These are phyloP conservation scores for Cystofilobasidium macerans DNA, from an alignment of 768 basidiomycete species.

Conservation along the genomic window DNA sequence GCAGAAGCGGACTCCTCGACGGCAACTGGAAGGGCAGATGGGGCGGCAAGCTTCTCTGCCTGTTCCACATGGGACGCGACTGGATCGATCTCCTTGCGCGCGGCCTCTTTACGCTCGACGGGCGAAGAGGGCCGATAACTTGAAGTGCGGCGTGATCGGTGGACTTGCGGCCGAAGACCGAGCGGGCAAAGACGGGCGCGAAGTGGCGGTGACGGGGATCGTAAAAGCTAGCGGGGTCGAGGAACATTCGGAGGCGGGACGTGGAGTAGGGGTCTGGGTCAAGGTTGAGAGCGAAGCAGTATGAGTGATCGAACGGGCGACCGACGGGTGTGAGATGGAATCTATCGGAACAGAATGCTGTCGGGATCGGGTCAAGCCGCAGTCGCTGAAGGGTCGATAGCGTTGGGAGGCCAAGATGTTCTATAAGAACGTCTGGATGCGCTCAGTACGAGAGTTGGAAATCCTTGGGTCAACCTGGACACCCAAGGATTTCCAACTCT, in stretches of 20 bases:
- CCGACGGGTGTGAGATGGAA: conserved; percentile 19
- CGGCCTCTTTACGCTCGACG: background rate
- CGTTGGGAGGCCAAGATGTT: too few species aligned
- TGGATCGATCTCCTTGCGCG: background rate
- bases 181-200: background rate
- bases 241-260: background rate
- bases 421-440: too few species aligned
- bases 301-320: too few species aligned
- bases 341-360: conserved; percentile 7
- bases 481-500: too few species aligned
- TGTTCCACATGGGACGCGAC: background rate
- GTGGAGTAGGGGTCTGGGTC: background rate
- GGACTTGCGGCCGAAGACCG: background rate
- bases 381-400: too few species aligned
- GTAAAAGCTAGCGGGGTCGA: background rate
- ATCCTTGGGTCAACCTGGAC: too few species aligned
- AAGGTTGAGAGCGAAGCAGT: background rate
- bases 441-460: too few species aligned
- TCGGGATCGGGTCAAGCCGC: too few species aligned
- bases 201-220: too few species aligned
- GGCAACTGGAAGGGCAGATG: too few species aligned
- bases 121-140: background rate
- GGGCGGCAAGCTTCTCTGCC: too few species aligned
- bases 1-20: too few species aligned
- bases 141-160: background rate